Evolutionary conservation across 225 moss, liverwort and hornwort genomes (phyloP).

Genomic region (Sphagnum contortum): DNA sequence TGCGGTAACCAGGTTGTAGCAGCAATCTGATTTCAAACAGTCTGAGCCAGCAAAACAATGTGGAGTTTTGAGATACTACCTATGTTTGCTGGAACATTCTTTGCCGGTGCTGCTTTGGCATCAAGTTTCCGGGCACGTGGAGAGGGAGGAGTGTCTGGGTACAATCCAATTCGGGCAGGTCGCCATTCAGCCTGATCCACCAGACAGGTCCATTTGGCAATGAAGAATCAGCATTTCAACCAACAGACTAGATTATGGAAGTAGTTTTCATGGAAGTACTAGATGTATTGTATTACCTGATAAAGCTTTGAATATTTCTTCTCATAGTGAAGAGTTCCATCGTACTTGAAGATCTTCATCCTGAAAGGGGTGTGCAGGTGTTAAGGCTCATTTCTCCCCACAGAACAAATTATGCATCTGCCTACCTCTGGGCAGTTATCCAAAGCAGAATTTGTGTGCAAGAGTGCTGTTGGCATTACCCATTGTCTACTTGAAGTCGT

Average conservation of each 20-base stretch:
- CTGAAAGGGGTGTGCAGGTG: slow-evolving; percentile 17
- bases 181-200: slow-evolving; percentile 63
- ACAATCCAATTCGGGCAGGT: slow-evolving; percentile 54
- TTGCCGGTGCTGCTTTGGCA: slow-evolving; percentile 41
- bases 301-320: slow-evolving; percentile 72
- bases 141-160: slow-evolving; percentile 65
- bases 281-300: slow-evolving; percentile 38
- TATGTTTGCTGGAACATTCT: slow-evolving; percentile 18
- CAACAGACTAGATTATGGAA: too few species aligned
- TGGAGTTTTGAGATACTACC: slow-evolving; percentile 4
- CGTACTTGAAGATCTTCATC: slow-evolving; percentile 80
- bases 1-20: too few species aligned
- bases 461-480: slow-evolving; percentile 14
- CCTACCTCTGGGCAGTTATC: neutral
- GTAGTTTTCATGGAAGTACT: too few species aligned
- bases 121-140: slow-evolving; percentile 42
- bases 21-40: too few species aligned
- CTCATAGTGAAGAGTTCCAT: slow-evolving; percentile 66
- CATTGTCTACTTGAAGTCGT: slow-evolving; percentile 95
- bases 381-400: too few species aligned
- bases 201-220: neutral
- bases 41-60: too few species aligned
- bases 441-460: neutral
- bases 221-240: too few species aligned
- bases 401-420: neutral